Percentiles rank a stretch among this genome's conserved stretches.
Conservation (phyloP, 371 early-diverging fungal species). For the Coemansia sp. region DNA sequence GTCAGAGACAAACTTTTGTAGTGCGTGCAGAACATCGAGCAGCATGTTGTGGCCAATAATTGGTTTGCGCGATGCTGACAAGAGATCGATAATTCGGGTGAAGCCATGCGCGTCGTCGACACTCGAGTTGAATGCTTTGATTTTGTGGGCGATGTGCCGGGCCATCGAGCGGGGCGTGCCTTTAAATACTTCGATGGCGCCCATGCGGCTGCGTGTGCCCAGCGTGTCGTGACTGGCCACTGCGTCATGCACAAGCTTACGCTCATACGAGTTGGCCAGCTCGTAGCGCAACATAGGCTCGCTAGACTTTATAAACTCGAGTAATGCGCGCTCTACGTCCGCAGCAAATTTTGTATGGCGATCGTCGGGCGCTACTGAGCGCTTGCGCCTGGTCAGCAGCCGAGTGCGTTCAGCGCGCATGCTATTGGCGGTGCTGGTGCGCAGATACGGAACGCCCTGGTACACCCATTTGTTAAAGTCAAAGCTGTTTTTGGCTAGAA, state of each 20-base stretch:
- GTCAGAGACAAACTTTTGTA: slow-evolving; percentile 66
- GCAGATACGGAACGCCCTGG: slow-evolving; percentile 76
- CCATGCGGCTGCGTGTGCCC: slow-evolving; percentile 23
- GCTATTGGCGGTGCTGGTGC: slow-evolving; percentile 60
- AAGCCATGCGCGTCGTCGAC: slow-evolving; percentile 67
- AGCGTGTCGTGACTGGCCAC: slow-evolving; percentile 28
- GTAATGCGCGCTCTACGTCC: slow-evolving; percentile 23
- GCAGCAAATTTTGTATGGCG: slow-evolving; percentile 58
- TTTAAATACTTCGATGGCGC: slow-evolving; percentile 30
- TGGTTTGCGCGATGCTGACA: slow-evolving; percentile 66
- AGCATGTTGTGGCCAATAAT: slow-evolving; percentile 85
- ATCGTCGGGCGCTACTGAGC: slow-evolving; percentile 64
- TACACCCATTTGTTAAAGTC: slow-evolving; percentile 82
- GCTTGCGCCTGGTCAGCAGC: slow-evolving; percentile 56
- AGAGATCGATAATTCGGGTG: slow-evolving; percentile 72
- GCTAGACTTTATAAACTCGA: slow-evolving; percentile 17
- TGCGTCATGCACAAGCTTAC: slow-evolving; percentile 31
- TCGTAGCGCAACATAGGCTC: slow-evolving; percentile 19
- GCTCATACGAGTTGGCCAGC: slow-evolving; percentile 35
- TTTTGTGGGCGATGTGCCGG: slow-evolving; percentile 15
- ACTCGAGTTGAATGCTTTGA: slow-evolving; percentile 17
- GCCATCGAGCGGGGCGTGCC: slow-evolving; percentile 32
- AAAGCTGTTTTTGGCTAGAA: slow-evolving; percentile 71
- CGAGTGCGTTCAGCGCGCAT: slow-evolving; percentile 54
- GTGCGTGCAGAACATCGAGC: slow-evolving; percentile 73